Evolutionary conservation across 768 basidiomycete species (phyloP).

Genomic region (Tylopilus subfusipes): DNA sequence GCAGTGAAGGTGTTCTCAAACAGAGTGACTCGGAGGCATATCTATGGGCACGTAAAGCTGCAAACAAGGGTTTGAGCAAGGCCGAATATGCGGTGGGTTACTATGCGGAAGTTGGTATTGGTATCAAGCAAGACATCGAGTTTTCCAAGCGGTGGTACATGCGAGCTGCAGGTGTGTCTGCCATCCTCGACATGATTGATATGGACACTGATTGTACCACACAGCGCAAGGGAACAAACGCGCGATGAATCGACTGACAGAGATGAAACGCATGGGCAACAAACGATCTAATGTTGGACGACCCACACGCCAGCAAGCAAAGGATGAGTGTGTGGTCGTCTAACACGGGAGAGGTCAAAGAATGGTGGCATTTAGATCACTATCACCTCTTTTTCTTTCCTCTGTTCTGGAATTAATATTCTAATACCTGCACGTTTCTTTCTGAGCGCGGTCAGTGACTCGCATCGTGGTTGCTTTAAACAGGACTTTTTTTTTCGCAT

Average conservation of each 20-base stretch:
- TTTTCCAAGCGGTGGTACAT: constrained; percentile 99
- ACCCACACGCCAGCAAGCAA: constrained; percentile 90
- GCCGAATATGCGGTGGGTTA: constrained; percentile 99
- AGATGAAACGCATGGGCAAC: constrained; percentile 87
- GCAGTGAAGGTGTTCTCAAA: constrained; percentile 91
- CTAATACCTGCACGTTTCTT: constrained; percentile 15
- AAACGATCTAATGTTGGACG: constrained; percentile 74
- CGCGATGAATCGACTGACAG: constrained; percentile 92
- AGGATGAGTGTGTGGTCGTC: constrained; percentile 88
- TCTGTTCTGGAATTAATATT: neutral
- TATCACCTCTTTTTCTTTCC: neutral
- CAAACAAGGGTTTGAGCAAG: constrained; percentile 94
- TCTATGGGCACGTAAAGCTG: constrained; percentile 93
- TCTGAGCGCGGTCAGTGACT: constrained; percentile 5
- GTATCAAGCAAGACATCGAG: constrained; percentile 93
- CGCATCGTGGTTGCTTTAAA: constrained; percentile 6
- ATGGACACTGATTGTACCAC: neutral
- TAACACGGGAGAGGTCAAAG: constrained; percentile 28
- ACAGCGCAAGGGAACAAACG: constrained; percentile 97
- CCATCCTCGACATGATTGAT: neutral
- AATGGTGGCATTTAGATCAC: constrained; percentile 11
- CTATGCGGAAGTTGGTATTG: constrained; percentile 97
- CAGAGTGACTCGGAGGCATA: constrained; percentile 99
- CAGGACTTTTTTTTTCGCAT: constrained; percentile 3
- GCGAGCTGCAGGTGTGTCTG: constrained; percentile 86